Base-by-base conservation (phyloP, 2,329 filamentous ascomycete species). In the Blumeria hordei region DNA sequence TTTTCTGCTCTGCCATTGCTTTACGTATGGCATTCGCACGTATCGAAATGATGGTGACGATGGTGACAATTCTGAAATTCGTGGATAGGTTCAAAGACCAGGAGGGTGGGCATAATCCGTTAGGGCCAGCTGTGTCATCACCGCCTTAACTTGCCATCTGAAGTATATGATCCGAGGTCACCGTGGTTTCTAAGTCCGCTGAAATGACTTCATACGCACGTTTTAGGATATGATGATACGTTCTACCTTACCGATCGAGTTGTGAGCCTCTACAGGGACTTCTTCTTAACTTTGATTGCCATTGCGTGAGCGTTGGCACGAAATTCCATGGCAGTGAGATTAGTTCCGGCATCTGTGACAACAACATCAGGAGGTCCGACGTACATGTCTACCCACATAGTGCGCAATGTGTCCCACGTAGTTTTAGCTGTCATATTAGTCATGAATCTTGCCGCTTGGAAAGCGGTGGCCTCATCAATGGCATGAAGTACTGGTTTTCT, bases 281-380 rank as follows among this genome's bases (percentile, higher is more conserved):
- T 11, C 43, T 35, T 54, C 47, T 3, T 18, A 14, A 1, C 14
- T 39, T 21, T 18, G 28, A 39, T 21, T 44, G 34, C 41, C 8
- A 56, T 49, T 8, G 35, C 41, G 33, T 11, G 36, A 6, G 37
- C 44, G 9, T n/a, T 12, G 41, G 52, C 28, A 7, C 43, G 47
- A 21, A 58, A 53, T 53, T 58, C 52, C 18, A 53, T 55, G 18
- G 21, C 52, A 1, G 55, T 41, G 43, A 58, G 56, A 53, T 4
- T n/a, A n/a, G n/a, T n/a, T n/a, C n/a, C n/a, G n/a, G n/a, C n/a
- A n/a, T n/a, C n/a, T n/a, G n/a, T n/a, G n/a, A n/a, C n/a, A n/a
- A n/a, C n/a, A n/a, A n/a, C n/a, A n/a, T n/a, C n/a, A n/a, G n/a
- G n/a, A n/a, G n/a, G n/a, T n/a, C n/a, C n/a, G n/a, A n/a, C n/a